Percentiles rank a stretch among this genome's conserved stretches.
phyloP scores from a whole-genome alignment of 2,329 filamentous ascomycete species.

The Blastomyces emzantsi region DNA sequence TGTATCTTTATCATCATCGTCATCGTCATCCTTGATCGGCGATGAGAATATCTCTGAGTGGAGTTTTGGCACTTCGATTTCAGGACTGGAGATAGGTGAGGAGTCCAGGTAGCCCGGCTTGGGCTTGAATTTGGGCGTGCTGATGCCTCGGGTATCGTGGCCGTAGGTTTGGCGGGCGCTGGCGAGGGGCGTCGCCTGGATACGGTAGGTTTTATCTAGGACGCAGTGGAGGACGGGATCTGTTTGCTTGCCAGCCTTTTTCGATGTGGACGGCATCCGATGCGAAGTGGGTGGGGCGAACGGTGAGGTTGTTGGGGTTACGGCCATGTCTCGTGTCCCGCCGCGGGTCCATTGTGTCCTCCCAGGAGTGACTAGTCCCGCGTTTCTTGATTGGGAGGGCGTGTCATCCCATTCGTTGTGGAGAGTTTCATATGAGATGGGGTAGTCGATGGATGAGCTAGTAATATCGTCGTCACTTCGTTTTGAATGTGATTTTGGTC shows the following conservation, averaged over 20 bases:
- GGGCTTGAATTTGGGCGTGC: constrained; percentile 20
- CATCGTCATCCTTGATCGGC: constrained; percentile 43
- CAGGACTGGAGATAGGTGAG: constrained; percentile 63
- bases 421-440: constrained; percentile 71
- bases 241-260: constrained; percentile 31
- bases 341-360: constrained; percentile 19
- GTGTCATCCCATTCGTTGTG: constrained; percentile 36
- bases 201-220: constrained; percentile 90
- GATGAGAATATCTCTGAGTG: constrained; percentile 80
- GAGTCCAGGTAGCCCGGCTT: constrained; percentile 27
- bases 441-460: constrained; percentile 45
- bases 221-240: constrained; percentile 83
- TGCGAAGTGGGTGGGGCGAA: constrained; percentile 46
- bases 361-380: constrained; percentile 30
- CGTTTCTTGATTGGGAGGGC: constrained; percentile 22
- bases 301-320: constrained; percentile 52
- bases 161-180: constrained; percentile 12
- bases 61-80: constrained; percentile 70
- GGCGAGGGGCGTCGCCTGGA: constrained; percentile 78
- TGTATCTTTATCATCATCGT: constrained; percentile 10
- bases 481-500: constrained; percentile 26
- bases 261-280: constrained; percentile 32
- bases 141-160: constrained; percentile 15
- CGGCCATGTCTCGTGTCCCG: constrained; percentile 42
- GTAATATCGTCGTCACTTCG: constrained; percentile 30